Base-by-base conservation (phyloP, 2,329 filamentous ascomycete genomes). In the Ascochyta fabae region DNA sequence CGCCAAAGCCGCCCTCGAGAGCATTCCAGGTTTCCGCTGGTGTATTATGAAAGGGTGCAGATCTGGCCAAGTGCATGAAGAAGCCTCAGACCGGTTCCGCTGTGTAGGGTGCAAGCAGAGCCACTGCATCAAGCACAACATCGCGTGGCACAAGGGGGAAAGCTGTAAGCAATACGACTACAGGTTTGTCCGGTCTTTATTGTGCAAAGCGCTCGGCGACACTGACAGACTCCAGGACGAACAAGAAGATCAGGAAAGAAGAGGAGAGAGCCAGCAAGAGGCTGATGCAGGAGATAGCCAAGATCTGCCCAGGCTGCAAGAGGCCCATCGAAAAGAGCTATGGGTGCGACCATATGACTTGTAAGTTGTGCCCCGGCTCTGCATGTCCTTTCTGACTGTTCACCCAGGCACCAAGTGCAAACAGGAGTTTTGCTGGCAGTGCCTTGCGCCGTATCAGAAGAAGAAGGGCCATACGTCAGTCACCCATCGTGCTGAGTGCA, bases 61-160 rank as follows among this genome's bases (percentile, higher is more conserved):
- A 8, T 79, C 76, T 1, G 84, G 84, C 0, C 83, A 86, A 59
- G 74, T 84, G 2, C 83, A 86, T 42, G 72, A 61, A 1, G 64
- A 63, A 1, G 72, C 77, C 1, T 72, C 77, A 3, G 77, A 80
- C 0, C 80, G 79, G 16, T 78, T 79, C 65, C 53, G 66, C 5
- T 80, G 78, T 55, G 58, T 60, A 3, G 39, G 48, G 2, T 79
- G 78, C 64, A 61, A 65, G 35, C 72, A 67, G 47, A 64, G 65
- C 27, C 70, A 77, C 44, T 80, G 78, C 52, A 52, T 75, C 2
- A 56, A 58, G 7, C 76, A 78, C 53, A 63, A 69, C 24, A 51
- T 64, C 0, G 34, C 52, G 6, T 80, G 77, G 78, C 78, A 80
- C 48, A 61, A 54, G 9, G 65, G 64, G 7, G 75, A 79, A 56